These are phyloP conservation scores for Euphrasia arctica DNA, from an alignment of 305 asterid genomes.

Conservation along the genomic window DNA sequence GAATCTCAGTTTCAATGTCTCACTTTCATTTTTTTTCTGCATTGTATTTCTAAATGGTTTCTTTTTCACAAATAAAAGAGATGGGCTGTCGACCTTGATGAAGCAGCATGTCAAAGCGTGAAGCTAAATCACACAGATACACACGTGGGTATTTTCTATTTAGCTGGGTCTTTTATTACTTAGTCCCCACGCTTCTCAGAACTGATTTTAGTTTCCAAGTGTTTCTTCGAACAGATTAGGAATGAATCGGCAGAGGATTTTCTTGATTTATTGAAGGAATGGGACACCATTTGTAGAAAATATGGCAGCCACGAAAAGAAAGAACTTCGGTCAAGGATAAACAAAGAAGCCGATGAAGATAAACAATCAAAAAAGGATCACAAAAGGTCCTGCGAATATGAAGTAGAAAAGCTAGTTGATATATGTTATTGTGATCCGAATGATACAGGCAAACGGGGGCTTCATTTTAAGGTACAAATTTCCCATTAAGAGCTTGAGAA, in stretches of 20 bases:
- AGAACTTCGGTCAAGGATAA: slow-evolving; percentile 28
- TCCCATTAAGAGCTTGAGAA: slow-evolving; percentile 22
- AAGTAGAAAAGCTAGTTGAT: slow-evolving; percentile 62
- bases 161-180: slow-evolving; percentile 16
- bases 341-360: slow-evolving; percentile 29
- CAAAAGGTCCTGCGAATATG: slow-evolving; percentile 43
- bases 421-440: slow-evolving; percentile 71
- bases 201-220: slow-evolving; percentile 23
- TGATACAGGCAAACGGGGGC: slow-evolving; percentile 45
- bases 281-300: slow-evolving; percentile 51
- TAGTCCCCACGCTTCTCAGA: slow-evolving; percentile 22
- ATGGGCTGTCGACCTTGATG: slow-evolving; percentile 78
- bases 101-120: slow-evolving; percentile 77
- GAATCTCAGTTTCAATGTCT: slow-evolving; percentile 17
- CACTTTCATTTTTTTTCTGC: slow-evolving; percentile 11
- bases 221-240: slow-evolving; percentile 52
- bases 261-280: slow-evolving; percentile 68
- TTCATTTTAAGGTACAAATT: slow-evolving; percentile 60
- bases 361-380: slow-evolving; percentile 25
- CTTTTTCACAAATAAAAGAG: slow-evolving; percentile 42
- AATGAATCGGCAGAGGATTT: slow-evolving; percentile 69
- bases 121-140: slow-evolving; percentile 74
- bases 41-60: slow-evolving; percentile 24
- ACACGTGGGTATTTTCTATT: slow-evolving; percentile 46
- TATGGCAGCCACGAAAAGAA: slow-evolving; percentile 38